phyloP scores from a whole-genome alignment of 257 asterid genomes.

The Parsonsia alboflavescens region DNA sequence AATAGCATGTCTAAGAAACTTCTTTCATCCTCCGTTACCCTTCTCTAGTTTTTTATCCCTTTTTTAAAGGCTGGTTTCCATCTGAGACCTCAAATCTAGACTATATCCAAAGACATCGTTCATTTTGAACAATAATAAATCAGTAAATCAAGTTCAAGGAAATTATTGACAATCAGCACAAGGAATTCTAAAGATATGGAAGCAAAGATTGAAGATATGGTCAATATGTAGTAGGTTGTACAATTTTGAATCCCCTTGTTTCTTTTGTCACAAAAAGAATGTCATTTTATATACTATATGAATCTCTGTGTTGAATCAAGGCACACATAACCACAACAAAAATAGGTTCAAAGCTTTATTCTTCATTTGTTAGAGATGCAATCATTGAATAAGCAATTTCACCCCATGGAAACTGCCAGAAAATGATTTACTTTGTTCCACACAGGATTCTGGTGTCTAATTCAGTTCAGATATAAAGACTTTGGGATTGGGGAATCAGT shows the following conservation, averaged over 20 bases:
- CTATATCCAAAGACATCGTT: background rate
- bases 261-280: background rate
- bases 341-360: background rate
- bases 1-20: background rate
- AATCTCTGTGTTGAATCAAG: background rate
- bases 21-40: background rate
- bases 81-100: background rate
- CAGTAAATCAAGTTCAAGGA: background rate
- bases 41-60: background rate
- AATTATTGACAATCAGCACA: background rate
- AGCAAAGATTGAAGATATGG: background rate
- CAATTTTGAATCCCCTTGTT: background rate
- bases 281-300: background rate
- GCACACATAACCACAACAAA: background rate
- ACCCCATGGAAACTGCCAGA: background rate
- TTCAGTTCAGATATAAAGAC: background rate
- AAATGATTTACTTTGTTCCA: background rate
- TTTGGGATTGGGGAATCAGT: too few relatives aligned
- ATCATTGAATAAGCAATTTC: background rate
- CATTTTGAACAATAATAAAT: background rate
- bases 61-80: background rate
- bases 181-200: background rate
- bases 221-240: background rate
- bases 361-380: too few relatives aligned
- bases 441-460: background rate